Evolutionary conservation across 2,329 filamentous ascomycete genomes (phyloP).

Genomic region (Colletotrichum sp.): DNA sequence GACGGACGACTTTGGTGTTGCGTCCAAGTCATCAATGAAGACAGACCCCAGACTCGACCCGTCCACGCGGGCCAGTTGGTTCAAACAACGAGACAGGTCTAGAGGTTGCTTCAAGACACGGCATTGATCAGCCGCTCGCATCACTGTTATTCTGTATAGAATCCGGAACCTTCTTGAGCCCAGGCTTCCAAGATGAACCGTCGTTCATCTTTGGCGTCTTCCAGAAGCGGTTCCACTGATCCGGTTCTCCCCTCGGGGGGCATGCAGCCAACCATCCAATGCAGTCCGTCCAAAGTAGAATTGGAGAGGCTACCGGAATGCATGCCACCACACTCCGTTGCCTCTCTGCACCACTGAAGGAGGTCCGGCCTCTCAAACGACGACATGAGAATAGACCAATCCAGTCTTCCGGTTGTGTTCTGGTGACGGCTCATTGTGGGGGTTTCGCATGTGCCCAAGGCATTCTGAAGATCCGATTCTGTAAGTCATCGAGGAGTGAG

Average conservation of each 20-base stretch:
- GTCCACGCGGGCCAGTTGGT: background rate
- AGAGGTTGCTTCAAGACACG: background rate
- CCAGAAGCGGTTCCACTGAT: constrained; percentile 7
- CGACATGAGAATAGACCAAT: background rate
- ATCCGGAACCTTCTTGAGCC: background rate
- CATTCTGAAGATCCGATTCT: background rate
- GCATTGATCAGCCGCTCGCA: background rate
- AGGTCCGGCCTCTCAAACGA: background rate
- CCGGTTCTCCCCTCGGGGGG: background rate
- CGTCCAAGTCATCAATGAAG: background rate
- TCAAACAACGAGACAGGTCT: background rate
- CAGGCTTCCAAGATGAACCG: background rate
- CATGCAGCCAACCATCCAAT: constrained; percentile 7
- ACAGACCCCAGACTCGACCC: background rate
- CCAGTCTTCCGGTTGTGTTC: background rate
- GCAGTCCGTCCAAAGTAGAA: background rate
- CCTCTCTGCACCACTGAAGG: background rate
- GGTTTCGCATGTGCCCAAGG: background rate
- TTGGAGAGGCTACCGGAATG: background rate
- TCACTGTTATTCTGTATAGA: background rate
- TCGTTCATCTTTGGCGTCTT: background rate
- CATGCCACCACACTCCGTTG: constrained; percentile 13
- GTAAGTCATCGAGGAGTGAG: background rate
- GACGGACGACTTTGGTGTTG: background rate
- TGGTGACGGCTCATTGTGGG: background rate